Base-by-base conservation (phyloP, 768 basidiomycete genomes). In the Auriscalpium orientale region DNA sequence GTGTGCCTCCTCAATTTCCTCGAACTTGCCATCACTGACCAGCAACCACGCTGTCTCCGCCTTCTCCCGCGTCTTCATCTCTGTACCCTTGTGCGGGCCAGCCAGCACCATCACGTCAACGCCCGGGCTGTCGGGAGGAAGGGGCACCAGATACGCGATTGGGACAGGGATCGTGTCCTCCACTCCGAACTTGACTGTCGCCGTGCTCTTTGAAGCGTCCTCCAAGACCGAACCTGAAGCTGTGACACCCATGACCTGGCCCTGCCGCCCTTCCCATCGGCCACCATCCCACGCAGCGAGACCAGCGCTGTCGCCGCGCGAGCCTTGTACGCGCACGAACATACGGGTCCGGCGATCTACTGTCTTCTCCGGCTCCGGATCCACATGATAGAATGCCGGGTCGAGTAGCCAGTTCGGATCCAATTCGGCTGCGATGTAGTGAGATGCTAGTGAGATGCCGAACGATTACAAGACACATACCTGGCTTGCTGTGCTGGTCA, bases 31-130 rank as follows among this genome's bases (percentile, higher is more conserved):
- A 37, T 60, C 59, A 18, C 53, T 45, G n/a, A 53, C 55, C 46
- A 60, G 53, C 13, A 60, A 53, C 54, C 59, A 60, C 12, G 57
- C 54, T 45, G 54, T 55, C 9, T 33, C 50, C 51, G 52, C 55
- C 56, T 56, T 60, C 50, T 61, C 58, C 28, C 54, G 51, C 52
- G 59, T 53, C 8, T 58, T 55, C 16, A 58, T 56, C 48, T 59
- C 44, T 20, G 65, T 66, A 16, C 79, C 80, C 59, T 70, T 76
- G 38, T 67, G 58, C 18, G 62, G 55, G 1, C 80, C 83, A 6
- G 72, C 71, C 52, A 83, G 67, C 20, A 76, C 72, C 44, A 86
- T 57, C 6, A 81, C 84, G 40, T 73, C 74, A 45, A 84, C 77
- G 8, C 73, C 76, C 45, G 67, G 70, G 12, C 61, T 54, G 2